Percentiles rank a stretch among this genome's conserved stretches.
Conservation (phyloP, 106 monocot genomes). For the Apostasia shenzhenica region DNA sequence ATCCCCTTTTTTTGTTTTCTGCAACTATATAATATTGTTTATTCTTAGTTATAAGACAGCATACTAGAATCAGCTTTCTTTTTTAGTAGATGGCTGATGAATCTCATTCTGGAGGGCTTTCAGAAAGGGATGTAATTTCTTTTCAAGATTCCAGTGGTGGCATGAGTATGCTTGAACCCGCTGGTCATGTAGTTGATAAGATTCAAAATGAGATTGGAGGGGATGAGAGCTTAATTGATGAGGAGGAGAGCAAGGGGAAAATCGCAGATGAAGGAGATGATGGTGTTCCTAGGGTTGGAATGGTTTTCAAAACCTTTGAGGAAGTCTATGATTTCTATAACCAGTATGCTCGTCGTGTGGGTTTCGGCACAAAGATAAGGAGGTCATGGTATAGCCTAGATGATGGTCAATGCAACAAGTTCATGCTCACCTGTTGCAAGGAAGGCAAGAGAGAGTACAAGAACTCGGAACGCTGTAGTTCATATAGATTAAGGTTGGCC, state of each 20-base stretch:
- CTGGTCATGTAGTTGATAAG: conserved; percentile 2
- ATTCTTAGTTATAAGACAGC: background rate
- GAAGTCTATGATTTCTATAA: conserved; percentile 47
- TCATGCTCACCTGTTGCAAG: conserved; percentile 45
- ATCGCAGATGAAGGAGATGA: conserved; percentile 4
- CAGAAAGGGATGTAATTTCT: conserved; percentile 13
- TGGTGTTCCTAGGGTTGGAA: conserved; percentile 23
- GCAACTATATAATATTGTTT: no score
- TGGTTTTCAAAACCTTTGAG: conserved; percentile 40
- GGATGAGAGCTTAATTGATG: background rate
- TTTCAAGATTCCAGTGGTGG: conserved; percentile 14
- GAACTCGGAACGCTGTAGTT: conserved; percentile 37
- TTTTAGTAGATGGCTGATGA: conserved; percentile 15
- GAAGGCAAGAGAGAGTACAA: conserved; percentile 46
- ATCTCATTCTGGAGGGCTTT: conserved; percentile 1
- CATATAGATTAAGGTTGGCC: conserved; percentile 34
- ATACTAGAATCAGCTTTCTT: background rate
- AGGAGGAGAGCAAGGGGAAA: conserved; percentile 5
- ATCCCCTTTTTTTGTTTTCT: no score
- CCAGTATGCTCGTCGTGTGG: conserved; percentile 30
- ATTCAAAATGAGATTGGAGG: background rate
- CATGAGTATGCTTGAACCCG: background rate
- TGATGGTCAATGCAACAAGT: conserved; percentile 44
- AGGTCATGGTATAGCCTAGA: conserved; percentile 49
- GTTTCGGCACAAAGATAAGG: conserved; percentile 45